phyloP scores from a whole-genome alignment of 73 alveolate species.

The Paramecium octaurelia region DNA sequence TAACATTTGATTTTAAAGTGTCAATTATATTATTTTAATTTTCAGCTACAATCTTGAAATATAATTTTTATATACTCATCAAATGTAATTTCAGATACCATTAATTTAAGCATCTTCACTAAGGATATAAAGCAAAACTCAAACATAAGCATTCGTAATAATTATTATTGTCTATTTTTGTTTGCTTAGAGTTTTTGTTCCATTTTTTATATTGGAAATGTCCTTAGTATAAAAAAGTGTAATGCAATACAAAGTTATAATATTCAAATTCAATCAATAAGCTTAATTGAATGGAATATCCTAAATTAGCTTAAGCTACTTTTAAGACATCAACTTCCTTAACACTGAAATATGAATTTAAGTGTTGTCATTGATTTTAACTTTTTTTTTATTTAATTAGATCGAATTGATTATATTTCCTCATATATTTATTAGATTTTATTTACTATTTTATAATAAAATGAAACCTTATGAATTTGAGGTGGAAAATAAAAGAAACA shows the following conservation, averaged over 20 bases:
- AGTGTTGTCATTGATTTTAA: too few relatives aligned
- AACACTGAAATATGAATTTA: too few relatives aligned
- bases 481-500: not conserved
- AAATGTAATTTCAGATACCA: not conserved
- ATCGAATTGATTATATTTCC: too few relatives aligned
- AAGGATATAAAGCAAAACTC: not conserved
- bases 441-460: not conserved
- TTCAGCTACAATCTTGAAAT: not conserved
- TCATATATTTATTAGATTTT: not conserved
- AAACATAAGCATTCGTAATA: not conserved
- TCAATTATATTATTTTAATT: not conserved
- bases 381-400: too few relatives aligned
- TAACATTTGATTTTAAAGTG: too few relatives aligned
- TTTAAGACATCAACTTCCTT: too few relatives aligned
- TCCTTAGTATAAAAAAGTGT: not conserved
- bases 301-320: not conserved
- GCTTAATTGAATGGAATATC: not conserved
- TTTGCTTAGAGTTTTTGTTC: not conserved
- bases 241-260: not conserved
- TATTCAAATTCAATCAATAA: not conserved
- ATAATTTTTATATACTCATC: not conserved
- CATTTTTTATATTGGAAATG: not conserved
- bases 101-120: not conserved
- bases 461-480: conserved; percentile 7
- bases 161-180: not conserved